phyloP scores from a whole-genome alignment of 495 filamentous ascomycete species.

The Bombardia bombarda region DNA sequence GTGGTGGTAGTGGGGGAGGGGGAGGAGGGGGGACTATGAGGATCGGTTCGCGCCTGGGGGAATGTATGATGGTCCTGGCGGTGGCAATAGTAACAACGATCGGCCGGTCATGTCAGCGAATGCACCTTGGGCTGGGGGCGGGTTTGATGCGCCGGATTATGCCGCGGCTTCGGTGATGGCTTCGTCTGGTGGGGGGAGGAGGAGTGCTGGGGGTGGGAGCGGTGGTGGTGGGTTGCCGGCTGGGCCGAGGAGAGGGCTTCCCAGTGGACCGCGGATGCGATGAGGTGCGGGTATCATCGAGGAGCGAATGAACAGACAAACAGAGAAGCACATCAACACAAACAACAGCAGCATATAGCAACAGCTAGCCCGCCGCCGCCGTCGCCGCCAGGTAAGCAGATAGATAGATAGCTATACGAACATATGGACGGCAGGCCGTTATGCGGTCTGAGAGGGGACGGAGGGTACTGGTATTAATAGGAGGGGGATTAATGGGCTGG shows the following conservation, averaged over 20 bases:
- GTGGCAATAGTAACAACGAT: too few species aligned
- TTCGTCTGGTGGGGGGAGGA: too few species aligned
- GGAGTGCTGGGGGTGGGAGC: constrained; percentile 22
- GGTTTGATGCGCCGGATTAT: constrained; percentile 21
- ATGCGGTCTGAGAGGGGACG: not conserved
- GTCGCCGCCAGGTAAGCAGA: too few species aligned
- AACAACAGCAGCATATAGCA: too few species aligned
- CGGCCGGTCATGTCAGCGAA: constrained; percentile 40
- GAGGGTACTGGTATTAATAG: not conserved
- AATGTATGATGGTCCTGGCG: constrained; percentile 24
- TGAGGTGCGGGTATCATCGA: constrained; percentile 20
- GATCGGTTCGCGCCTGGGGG: constrained; percentile 36
- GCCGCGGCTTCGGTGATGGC: too few species aligned
- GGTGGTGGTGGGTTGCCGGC: constrained; percentile 40
- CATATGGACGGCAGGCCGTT: too few species aligned
- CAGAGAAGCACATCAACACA: too few species aligned
- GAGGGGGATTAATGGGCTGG: not conserved
- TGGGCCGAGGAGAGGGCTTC: constrained; percentile 37
- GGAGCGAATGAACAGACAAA: too few species aligned
- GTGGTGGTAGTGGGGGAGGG: constrained; percentile 17
- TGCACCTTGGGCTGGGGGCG: constrained; percentile 35
- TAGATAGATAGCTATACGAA: too few species aligned
- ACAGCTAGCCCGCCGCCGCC: too few species aligned
- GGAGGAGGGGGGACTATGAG: constrained; percentile 32
- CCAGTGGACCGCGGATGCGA: constrained; percentile 35